These are phyloP conservation scores for Populus hybrid DNA, from an alignment of 441 rosid species.

Conservation along the genomic window DNA sequence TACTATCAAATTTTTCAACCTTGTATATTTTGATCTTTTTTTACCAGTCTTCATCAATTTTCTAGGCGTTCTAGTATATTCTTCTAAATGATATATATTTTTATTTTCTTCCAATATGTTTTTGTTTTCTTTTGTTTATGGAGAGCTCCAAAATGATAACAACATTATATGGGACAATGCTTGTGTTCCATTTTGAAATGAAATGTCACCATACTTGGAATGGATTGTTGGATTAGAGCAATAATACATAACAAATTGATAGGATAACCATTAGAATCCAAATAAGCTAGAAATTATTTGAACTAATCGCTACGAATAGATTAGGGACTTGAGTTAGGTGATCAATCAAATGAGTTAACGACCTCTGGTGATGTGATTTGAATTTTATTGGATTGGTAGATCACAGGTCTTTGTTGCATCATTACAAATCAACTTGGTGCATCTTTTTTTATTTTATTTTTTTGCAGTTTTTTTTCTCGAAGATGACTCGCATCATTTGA, in stretches of 20 bases:
- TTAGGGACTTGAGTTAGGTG: not conserved
- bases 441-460: not conserved
- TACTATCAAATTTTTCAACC: no score
- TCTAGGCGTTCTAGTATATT: no score
- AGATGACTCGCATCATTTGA: not conserved
- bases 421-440: not conserved
- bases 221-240: not conserved
- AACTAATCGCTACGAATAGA: not conserved
- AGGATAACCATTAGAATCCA: slow-evolving; percentile 13
- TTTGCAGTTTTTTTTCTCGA: not conserved
- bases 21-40: no score
- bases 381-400: not conserved
- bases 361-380: not conserved
- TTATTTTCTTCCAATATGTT: no score
- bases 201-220: not conserved
- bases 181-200: not conserved
- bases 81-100: no score
- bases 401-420: not conserved
- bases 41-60: no score
- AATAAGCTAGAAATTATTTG: not conserved
- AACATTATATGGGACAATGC: not conserved
- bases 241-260: slow-evolving; percentile 18
- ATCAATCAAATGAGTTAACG: not conserved
- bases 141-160: no score
- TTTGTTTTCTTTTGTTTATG: no score